phyloP scores from a whole-genome alignment of 2,329 filamentous ascomycete species.

The Calonectria pteridis region DNA sequence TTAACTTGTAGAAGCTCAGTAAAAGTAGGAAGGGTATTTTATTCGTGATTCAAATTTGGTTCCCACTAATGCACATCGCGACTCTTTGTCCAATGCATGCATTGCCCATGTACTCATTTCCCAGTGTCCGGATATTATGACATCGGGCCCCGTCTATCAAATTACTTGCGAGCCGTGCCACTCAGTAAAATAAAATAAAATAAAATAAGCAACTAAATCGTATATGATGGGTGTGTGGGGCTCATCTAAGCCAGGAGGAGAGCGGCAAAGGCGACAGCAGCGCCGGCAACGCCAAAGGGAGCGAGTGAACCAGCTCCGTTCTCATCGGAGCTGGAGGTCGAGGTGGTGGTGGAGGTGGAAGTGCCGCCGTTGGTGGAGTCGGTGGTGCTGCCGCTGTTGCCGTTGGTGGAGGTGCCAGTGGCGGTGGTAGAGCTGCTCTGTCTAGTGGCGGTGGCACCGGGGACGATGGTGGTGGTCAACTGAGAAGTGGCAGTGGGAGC shows the following conservation, averaged over 20 bases:
- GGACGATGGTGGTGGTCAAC: conserved; percentile 52
- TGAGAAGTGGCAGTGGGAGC: conserved; percentile 48
- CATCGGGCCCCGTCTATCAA: neutral
- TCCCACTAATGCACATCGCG: neutral
- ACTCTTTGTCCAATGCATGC: neutral
- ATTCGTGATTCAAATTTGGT: neutral
- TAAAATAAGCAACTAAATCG: neutral
- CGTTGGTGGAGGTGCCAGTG: neutral
- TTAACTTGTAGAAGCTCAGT: neutral
- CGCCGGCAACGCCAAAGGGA: conserved; percentile 31
- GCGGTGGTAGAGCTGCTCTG: neutral
- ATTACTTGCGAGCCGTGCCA: neutral
- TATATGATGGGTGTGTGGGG: too few species aligned
- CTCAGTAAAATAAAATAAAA: neutral
- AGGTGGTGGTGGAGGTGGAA: conserved; percentile 23
- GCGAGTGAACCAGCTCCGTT: conserved; percentile 32
- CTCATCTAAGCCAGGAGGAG: conserved; percentile 35
- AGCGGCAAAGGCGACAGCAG: conserved; percentile 35
- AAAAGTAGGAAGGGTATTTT: neutral
- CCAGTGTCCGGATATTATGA: neutral
- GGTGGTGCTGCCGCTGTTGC: conserved; percentile 6
- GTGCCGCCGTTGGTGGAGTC: conserved; percentile 13
- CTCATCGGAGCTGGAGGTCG: neutral
- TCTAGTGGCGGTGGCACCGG: conserved; percentile 32
- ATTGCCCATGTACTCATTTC: neutral